A percentile compares a stretch with the other conserved stretches of the same genome.
These are phyloP conservation scores for Apiospora pterosperma DNA, from an alignment of 2,329 filamentous ascomycete species.

Conservation along the genomic window DNA sequence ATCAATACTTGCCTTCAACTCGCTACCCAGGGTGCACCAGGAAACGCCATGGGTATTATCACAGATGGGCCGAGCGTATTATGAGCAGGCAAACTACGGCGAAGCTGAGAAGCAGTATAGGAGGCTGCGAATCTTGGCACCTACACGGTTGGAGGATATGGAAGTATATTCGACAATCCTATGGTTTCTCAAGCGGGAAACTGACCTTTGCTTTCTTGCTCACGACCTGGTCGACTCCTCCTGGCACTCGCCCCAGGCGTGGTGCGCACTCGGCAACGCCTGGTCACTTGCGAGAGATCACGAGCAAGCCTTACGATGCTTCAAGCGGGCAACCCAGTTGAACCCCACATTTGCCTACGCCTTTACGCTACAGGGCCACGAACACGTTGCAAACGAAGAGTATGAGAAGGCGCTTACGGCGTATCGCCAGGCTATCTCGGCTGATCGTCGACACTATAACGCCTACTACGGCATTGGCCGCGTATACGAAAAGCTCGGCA, in stretches of 20 bases:
- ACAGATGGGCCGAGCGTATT: slow-evolving; percentile 85
- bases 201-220: slow-evolving; percentile 85
- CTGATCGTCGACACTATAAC: slow-evolving; percentile 89
- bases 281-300: slow-evolving; percentile 91
- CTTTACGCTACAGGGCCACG: slow-evolving; percentile 92
- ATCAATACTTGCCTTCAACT: slow-evolving; percentile 69
- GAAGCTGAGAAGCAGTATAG: slow-evolving; percentile 87
- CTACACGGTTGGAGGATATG: slow-evolving; percentile 88
- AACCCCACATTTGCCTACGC: slow-evolving; percentile 91
- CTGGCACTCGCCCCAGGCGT: slow-evolving; percentile 88
- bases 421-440: slow-evolving; percentile 81
- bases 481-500: slow-evolving; percentile 87
- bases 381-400: slow-evolving; percentile 93
- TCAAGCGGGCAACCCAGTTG: slow-evolving; percentile 89
- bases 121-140: slow-evolving; percentile 73
- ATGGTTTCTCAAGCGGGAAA: slow-evolving; percentile 95
- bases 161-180: slow-evolving; percentile 97
- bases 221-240: slow-evolving; percentile 86
- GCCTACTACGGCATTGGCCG: slow-evolving; percentile 90
- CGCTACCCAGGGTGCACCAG: slow-evolving; percentile 70
- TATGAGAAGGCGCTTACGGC: slow-evolving; percentile 90
- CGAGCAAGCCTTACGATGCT: slow-evolving; percentile 90
- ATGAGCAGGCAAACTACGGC: slow-evolving; percentile 81
- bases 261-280: slow-evolving; percentile 93
- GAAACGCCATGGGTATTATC: slow-evolving; percentile 93